Evolutionary conservation across 331 rosid genomes (phyloP), one percentile per base, ranked within the genome.

Genomic region (Erythrophleum ivorense): DNA sequence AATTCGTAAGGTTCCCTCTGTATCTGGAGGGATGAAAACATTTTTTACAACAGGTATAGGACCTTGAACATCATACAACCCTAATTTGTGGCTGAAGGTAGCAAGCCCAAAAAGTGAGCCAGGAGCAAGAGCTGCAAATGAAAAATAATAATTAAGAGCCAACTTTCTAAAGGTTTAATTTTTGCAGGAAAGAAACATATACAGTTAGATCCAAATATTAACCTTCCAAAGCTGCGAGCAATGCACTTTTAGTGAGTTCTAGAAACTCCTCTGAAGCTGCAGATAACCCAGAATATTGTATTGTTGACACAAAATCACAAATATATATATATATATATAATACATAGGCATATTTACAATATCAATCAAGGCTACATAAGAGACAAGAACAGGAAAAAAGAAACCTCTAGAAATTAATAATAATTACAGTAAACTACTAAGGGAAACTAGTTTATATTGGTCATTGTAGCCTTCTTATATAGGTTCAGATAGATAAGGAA

Each of bases 51-150:
- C 87, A 66, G 97, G 96, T 75, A 93, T 89, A 64, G 99, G 99
- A 73, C 99, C 99, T 78, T 95, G 99, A 86, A 95, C 97, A 81
- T 91, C 98, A 87, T 89, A 93, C 73, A 93, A 83, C 85, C 98
- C 99, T 70, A 95, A 85, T 88, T 95, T 95, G 84, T 93, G 93
- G 97, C 98, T 91, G 92, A 95, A 95, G 80, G 94, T 91, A 78
- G 99, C 98, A 84, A 95, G 94, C 81, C 99, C 99, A 84, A 95
- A 95, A 74, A 95, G 92, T 53, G 98, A 95, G 87, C 98, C 97
- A 43, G 99, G 98, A 86, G 88, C 88, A 83, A 95, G 96, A 87
- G 97, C 99, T 95, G 90, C 78, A 80, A 58, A 79, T 41, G 16
- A 43, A 76, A 79, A 43, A 49, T 49, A 74, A 77, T 76, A 64